Evolutionary conservation across 1,139 yeast species (phyloP).

Genomic region (Arxiozyma slooffiae): DNA sequence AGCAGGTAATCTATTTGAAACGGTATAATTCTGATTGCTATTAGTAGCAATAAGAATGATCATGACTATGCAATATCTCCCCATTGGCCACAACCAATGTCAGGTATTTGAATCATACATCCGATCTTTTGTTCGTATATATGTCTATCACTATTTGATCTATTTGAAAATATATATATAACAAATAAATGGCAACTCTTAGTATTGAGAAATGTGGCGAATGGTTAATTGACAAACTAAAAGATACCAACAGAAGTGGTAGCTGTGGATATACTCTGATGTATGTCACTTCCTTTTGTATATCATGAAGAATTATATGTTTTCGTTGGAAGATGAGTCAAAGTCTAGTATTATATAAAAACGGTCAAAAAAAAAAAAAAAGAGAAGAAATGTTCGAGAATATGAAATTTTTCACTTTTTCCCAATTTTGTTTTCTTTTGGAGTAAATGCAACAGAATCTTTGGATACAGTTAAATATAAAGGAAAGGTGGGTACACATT

Average conservation of each 20-base stretch:
- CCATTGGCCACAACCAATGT: constrained; percentile 46
- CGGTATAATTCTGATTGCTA: no score
- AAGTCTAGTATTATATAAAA: background rate
- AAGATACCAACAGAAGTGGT: no score
- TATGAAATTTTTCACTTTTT: background rate
- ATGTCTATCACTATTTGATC: constrained; percentile 10
- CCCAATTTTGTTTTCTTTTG: background rate
- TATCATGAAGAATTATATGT: no score
- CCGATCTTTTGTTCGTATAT: constrained; percentile 25
- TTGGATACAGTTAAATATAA: background rate
- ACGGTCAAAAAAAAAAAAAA: background rate
- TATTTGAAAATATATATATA: background rate
- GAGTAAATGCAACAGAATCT: background rate
- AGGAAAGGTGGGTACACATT: background rate
- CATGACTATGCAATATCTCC: constrained; percentile 48
- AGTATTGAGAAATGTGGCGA: no score
- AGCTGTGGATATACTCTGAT: no score
- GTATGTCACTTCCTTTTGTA: no score
- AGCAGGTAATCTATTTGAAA: background rate
- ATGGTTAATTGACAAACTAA: no score
- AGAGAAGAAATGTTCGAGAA: background rate
- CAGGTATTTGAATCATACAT: constrained; percentile 28
- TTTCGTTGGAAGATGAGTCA: no score
- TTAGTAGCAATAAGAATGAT: background rate
- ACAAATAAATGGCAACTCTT: no score